These are phyloP conservation scores for Spiraea crenata DNA, from an alignment of 331 rosid species.

Conservation along the genomic window DNA sequence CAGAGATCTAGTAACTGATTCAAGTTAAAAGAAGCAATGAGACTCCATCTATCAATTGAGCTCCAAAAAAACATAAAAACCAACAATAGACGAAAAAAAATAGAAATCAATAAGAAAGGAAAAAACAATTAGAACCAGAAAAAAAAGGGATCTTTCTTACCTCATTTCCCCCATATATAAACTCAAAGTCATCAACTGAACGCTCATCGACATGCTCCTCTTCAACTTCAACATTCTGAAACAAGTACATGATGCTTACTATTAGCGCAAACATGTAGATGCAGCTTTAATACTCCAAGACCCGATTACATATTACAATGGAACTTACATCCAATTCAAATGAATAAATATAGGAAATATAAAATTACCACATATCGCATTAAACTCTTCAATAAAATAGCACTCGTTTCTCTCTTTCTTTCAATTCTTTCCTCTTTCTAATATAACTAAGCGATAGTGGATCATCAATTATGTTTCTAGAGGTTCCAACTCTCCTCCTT, in stretches of 20 bases:
- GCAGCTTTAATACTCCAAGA: not conserved
- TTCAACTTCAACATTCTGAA: conserved; percentile 72
- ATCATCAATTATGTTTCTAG: conserved; percentile 77
- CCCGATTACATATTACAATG: not conserved
- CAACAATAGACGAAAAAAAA: too few relatives aligned
- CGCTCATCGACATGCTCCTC: conserved; percentile 81
- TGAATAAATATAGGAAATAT: conserved; percentile 22
- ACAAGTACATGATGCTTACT: conserved; percentile 20
- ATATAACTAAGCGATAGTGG: conserved; percentile 88
- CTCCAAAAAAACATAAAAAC: not conserved
- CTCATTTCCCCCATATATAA: conserved; percentile 74
- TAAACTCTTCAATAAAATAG: conserved; percentile 29
- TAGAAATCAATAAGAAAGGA: too few relatives aligned
- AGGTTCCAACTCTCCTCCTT: conserved; percentile 93
- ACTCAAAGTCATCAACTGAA: conserved; percentile 89
- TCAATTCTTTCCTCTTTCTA: conserved; percentile 76
- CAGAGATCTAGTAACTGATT: not conserved
- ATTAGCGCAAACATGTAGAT: conserved; percentile 19
- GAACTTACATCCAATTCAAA: conserved; percentile 14
- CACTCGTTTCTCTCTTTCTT: conserved; percentile 70
- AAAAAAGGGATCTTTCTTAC: conserved; percentile 27
- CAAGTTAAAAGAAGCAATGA: too few relatives aligned
- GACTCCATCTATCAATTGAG: conserved; percentile 4
- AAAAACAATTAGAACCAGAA: not conserved
- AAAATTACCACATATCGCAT: conserved; percentile 35